Percentiles rank a stretch among this genome's conserved stretches.
Evolutionary conservation across 768 basidiomycete genomes (phyloP).

Genomic region (Cytidiella melzeri): DNA sequence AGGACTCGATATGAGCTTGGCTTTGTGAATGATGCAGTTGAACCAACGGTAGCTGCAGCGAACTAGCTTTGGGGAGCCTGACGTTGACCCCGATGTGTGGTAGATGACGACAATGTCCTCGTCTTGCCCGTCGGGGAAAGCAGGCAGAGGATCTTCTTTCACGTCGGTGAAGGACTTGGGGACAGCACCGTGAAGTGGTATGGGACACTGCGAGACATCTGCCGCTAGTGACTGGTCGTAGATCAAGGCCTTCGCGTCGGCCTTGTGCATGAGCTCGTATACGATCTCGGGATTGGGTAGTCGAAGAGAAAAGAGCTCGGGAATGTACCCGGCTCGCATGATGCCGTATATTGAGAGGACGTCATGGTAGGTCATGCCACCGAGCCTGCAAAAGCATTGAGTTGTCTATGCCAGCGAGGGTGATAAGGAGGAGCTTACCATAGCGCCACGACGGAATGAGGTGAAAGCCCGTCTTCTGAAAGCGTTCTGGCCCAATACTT

Average conservation of each 20-base stretch:
- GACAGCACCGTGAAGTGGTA: conserved; percentile 44
- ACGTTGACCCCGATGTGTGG: conserved; percentile 79
- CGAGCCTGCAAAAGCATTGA: conserved; percentile 41
- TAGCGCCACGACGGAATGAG: conserved; percentile 54
- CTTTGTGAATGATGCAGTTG: conserved; percentile 54
- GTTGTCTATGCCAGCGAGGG: background rate
- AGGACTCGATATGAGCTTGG: conserved; percentile 41
- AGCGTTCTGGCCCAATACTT: conserved; percentile 51
- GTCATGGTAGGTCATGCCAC: conserved; percentile 63
- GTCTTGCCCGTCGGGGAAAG: conserved; percentile 29
- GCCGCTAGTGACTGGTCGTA: conserved; percentile 51
- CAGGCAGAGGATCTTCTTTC: conserved; percentile 36
- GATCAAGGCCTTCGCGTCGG: conserved; percentile 56
- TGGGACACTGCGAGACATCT: conserved; percentile 37
- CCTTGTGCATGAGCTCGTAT: conserved; percentile 55
- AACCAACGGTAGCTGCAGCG: conserved; percentile 68
- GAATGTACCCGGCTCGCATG: conserved; percentile 65
- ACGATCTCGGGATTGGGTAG: conserved; percentile 64
- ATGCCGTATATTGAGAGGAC: conserved; percentile 67
- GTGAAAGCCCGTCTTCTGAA: conserved; percentile 34
- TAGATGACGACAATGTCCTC: conserved; percentile 59
- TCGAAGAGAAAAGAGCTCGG: conserved; percentile 68
- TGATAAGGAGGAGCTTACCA: conserved; percentile 41
- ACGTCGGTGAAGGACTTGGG: conserved; percentile 32
- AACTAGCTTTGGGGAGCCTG: conserved; percentile 77